These are phyloP conservation scores for Thamnidium elegans DNA, from an alignment of 192 early-diverging fungal species.

Conservation along the genomic window DNA sequence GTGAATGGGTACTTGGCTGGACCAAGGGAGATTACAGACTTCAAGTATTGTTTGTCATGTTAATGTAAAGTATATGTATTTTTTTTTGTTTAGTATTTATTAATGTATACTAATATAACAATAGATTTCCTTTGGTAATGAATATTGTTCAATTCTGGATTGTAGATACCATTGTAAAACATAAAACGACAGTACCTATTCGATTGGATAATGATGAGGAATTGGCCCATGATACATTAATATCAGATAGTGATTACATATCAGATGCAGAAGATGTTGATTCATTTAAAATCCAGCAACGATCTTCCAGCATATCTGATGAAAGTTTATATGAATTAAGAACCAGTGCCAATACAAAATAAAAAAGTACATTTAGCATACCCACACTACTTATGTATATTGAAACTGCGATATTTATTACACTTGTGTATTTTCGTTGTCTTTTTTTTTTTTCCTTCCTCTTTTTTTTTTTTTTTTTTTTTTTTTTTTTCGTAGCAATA, in stretches of 20 bases:
- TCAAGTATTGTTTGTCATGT: constrained; percentile 78
- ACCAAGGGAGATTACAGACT: constrained; percentile 53
- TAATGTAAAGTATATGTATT: constrained; percentile 38
- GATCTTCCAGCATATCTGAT: background rate
- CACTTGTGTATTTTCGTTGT: too few species aligned
- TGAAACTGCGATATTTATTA: too few species aligned
- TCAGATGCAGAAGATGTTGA: background rate
- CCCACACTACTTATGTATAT: too few species aligned
- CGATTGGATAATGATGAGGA: background rate
- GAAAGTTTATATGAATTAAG: constrained; percentile 13
- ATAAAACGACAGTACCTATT: constrained; percentile 31
- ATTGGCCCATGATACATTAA: background rate
- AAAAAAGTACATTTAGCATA: too few species aligned
- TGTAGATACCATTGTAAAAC: constrained; percentile 64
- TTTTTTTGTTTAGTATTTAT: background rate
- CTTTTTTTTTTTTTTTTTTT: too few species aligned
- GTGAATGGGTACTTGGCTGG: constrained; percentile 65
- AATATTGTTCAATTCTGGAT: constrained; percentile 79
- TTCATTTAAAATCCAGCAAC: background rate
- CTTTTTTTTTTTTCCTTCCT: too few species aligned
- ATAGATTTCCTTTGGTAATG: constrained; percentile 71
- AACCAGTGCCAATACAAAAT: background rate
- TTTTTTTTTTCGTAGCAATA: too few species aligned
- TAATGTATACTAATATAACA: background rate
- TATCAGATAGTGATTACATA: constrained; percentile 7